A percentile compares a stretch with the other conserved stretches of the same genome.
Evolutionary conservation across 1,284 basidiomycete genomes (phyloP).

Genomic region (Ceratobasidium sp.): DNA sequence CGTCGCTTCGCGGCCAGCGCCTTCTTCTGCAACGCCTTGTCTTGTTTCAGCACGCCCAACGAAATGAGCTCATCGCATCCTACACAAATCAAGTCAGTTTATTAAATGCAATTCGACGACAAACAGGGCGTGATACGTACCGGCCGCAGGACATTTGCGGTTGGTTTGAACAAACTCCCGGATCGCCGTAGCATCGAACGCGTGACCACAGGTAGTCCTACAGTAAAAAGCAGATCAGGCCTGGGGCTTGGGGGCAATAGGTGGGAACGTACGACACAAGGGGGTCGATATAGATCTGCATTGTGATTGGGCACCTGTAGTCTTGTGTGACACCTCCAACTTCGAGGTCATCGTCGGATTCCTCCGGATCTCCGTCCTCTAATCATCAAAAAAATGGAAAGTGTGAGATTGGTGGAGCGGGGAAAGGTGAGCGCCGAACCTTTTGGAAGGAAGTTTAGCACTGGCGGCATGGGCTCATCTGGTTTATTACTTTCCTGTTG

Average conservation of each 20-base stretch:
- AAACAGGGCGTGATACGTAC: constrained; percentile 56
- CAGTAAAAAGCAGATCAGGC: constrained; percentile 4
- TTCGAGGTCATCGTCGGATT: constrained; percentile 80
- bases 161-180: constrained; percentile 59
- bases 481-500: constrained; percentile 74
- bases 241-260: constrained; percentile 10
- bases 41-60: constrained; percentile 60
- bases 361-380: constrained; percentile 79
- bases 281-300: constrained; percentile 72
- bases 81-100: neutral
- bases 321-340: constrained; percentile 83
- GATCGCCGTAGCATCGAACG: constrained; percentile 73
- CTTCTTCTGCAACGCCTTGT: constrained; percentile 48
- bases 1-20: constrained; percentile 47
- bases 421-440: constrained; percentile 58
- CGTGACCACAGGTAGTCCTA: constrained; percentile 74
- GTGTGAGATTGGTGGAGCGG: neutral
- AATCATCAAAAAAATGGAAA: neutral
- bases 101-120: neutral
- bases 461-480: constrained; percentile 74
- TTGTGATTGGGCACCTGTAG: constrained; percentile 81
- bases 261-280: constrained; percentile 71
- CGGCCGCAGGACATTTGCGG: constrained; percentile 70
- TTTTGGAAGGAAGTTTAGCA: constrained; percentile 74
- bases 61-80: constrained; percentile 62